Base-by-base conservation (phyloP, 495 filamentous ascomycete genomes). In the Trichoderma orchidacearum region DNA sequence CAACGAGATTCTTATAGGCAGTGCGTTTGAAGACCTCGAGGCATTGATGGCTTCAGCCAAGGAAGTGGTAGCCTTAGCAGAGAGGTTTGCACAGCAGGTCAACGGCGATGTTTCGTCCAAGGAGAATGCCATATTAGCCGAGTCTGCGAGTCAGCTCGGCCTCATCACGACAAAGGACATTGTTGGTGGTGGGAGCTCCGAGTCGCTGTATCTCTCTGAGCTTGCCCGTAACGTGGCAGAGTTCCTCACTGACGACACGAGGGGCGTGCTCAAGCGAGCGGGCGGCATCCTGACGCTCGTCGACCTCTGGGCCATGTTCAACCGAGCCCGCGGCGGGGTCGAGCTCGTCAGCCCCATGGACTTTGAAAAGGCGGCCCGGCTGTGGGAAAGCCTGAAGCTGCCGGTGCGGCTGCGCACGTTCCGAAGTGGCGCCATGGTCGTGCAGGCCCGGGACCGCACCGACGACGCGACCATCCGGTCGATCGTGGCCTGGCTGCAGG, bases 1-100 rank as follows among this genome's bases (percentile, higher is more conserved):
- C 67, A 97, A 96, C 62, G 89, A 96, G 64, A 64, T 89, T 6
- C 86, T 96, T 28, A 95, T 98, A 53, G 91, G 92, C 35, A 89
- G 82, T 63, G 90, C 94, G 2, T 97, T 98, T 64, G 93, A 97
- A 64, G 93, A 99, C 67, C 79, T 99, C 13, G 91, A 96, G 64
- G 90, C 94, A 2, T 78, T 99, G 41, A 97, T 96, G 91, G 87
- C 90, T 3, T 95, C 90, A 9, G 93, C 94, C 7, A 96, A 96
- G 65, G 87, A 97, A 62, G 86, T 99, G 50, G 84, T 97, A 23
- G 89, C 90, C 5, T 83, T 98, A 29, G 93, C 93, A 3, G 93
- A 97, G 68, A 85, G 79, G 9, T 90, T 99, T 58, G 83, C 89
- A 8, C 77, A 80, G 13, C 84, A 89, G 61, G 79, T 79, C 8